Percentiles rank a stretch among this genome's conserved stretches.
Evolutionary conservation across 345 rosid species (phyloP).

Genomic region (Brassica carinata): DNA sequence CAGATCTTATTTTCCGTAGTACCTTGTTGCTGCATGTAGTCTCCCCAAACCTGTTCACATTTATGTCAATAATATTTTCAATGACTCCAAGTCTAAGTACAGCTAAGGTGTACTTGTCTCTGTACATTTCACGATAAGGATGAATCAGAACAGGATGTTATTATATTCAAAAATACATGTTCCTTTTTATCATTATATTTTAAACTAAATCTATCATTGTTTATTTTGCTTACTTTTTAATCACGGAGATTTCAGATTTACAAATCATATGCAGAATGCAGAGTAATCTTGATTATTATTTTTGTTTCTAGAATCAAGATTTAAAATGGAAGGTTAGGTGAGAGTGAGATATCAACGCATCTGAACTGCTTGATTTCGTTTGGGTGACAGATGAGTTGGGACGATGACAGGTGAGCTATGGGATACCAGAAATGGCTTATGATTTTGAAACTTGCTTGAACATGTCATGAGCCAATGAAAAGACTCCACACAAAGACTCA

Average conservation of each 20-base stretch:
- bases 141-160: constrained; percentile 9
- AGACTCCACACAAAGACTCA: constrained; percentile 16
- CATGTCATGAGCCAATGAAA: constrained; percentile 35
- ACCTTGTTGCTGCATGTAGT: constrained; percentile 36
- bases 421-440: constrained; percentile 25
- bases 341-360: constrained; percentile 29
- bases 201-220: background rate
- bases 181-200: background rate
- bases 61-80: constrained; percentile 24
- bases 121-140: constrained; percentile 29
- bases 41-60: constrained; percentile 37
- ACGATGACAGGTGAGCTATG: constrained; percentile 40
- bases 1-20: constrained; percentile 40
- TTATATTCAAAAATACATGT: constrained; percentile 10
- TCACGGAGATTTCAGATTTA: background rate
- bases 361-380: constrained; percentile 27
- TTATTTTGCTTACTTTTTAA: background rate
- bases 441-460: constrained; percentile 35
- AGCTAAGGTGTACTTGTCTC: constrained; percentile 41
- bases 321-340: constrained; percentile 27
- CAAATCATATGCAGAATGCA: constrained; percentile 3
- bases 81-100: constrained; percentile 33
- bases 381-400: constrained; percentile 24
- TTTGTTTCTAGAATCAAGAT: constrained; percentile 16
- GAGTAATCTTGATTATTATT: constrained; percentile 10